Percentiles rank a stretch among this genome's conserved stretches.
Evolutionary conservation across 257 asterid genomes (phyloP).

Genomic region (Ocimum tenuiflorum): DNA sequence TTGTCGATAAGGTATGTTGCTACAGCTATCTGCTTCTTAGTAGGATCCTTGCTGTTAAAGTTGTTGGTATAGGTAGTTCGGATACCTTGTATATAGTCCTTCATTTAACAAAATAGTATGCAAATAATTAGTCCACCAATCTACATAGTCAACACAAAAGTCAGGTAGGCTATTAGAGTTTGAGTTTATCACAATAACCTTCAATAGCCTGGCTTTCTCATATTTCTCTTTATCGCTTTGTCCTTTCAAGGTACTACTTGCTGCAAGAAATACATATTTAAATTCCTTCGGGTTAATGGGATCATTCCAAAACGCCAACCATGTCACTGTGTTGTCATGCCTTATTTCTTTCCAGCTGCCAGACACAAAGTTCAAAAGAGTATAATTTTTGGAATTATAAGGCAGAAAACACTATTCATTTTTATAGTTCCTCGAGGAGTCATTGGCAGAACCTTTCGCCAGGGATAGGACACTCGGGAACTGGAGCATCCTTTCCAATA

Average conservation of each 20-base stretch:
- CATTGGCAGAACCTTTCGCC: constrained; percentile 66
- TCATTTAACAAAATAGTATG: constrained; percentile 20
- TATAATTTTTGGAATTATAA: neutral
- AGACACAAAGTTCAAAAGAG: constrained; percentile 17
- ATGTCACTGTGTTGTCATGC: constrained; percentile 91
- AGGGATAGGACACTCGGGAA: constrained; percentile 91
- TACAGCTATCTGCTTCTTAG: constrained; percentile 87
- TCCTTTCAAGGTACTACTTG: constrained; percentile 94
- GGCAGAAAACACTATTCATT: neutral
- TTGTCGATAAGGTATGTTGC: constrained; percentile 99
- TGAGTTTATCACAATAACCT: constrained; percentile 39
- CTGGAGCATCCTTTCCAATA: constrained; percentile 82
- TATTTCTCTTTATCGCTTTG: constrained; percentile 95
- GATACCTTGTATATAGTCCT: constrained; percentile 76
- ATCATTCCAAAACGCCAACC: constrained; percentile 97
- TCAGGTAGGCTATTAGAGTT: constrained; percentile 1
- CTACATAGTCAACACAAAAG: constrained; percentile 14
- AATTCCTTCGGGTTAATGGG: constrained; percentile 82
- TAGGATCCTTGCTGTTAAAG: constrained; percentile 60
- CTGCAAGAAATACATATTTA: constrained; percentile 89
- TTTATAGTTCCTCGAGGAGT: neutral
- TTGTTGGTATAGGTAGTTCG: constrained; percentile 67
- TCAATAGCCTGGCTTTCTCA: constrained; percentile 85
- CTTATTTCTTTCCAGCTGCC: constrained; percentile 91
- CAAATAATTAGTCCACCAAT: constrained; percentile 22